Percentiles rank a stretch among this genome's conserved stretches.
phyloP scores from a whole-genome alignment of 1,284 basidiomycete genomes.

The Vanrija pseudolonga region DNA sequence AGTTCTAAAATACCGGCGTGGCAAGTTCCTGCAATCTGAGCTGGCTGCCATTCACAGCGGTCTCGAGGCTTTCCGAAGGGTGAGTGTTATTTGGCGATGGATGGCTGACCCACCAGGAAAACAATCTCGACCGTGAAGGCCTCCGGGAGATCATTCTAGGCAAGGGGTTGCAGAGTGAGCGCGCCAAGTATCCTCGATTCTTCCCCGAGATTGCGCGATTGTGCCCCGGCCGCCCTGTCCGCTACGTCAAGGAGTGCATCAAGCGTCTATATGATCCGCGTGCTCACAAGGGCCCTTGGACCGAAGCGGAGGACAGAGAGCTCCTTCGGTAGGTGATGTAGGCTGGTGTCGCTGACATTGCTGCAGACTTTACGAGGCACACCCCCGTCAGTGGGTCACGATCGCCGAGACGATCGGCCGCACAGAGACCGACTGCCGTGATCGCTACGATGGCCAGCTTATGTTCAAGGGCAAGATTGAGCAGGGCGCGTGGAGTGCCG shows the following conservation, averaged over 20 bases:
- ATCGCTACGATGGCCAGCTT: slow-evolving; percentile 34
- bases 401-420: slow-evolving; percentile 35
- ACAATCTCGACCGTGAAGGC: slow-evolving; percentile 16
- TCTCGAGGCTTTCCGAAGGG: slow-evolving; percentile 26
- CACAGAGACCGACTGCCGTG: slow-evolving; percentile 36
- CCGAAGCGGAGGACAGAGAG: slow-evolving; percentile 32
- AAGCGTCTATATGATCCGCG: slow-evolving; percentile 37
- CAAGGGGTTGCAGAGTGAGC: slow-evolving; percentile 19
- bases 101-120: not conserved
- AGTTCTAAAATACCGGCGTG: slow-evolving; percentile 38
- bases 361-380: slow-evolving; percentile 29
- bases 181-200: slow-evolving; percentile 28
- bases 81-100: not conserved
- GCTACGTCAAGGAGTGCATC: slow-evolving; percentile 35
- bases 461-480: slow-evolving; percentile 11
- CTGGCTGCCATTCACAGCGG: slow-evolving; percentile 21
- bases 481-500: slow-evolving; percentile 22
- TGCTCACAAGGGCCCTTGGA: slow-evolving; percentile 39
- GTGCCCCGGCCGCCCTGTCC: slow-evolving; percentile 39
- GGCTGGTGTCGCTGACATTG: not conserved
- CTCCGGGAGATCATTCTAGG: slow-evolving; percentile 31
- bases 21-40: slow-evolving; percentile 32
- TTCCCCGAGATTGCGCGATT: slow-evolving; percentile 36
- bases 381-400: slow-evolving; percentile 35
- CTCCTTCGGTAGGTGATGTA: slow-evolving; percentile 25